Evolutionary conservation across 352 stramenopile species (phyloP), one percentile per base, ranked within the genome.

Genomic region (Phytophthora tentaculata): DNA sequence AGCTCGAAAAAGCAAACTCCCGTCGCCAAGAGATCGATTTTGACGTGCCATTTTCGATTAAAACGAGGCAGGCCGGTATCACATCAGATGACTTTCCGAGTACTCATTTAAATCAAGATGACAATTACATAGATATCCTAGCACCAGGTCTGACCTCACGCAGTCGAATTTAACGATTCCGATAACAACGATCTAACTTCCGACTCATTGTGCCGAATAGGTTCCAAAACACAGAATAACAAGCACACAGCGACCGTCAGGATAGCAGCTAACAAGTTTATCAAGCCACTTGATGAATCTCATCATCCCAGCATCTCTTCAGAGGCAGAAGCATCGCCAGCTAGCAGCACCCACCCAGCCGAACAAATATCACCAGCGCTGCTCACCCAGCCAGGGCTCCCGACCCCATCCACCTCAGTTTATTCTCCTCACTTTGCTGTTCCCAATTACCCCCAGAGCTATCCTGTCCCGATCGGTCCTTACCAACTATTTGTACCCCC

Each of bases 1-100:
- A 86, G 20, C 64, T 86, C 2, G 44, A 66, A 19, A 74, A 77
- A 37, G 60, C 69, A 22, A 66, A 69, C 19, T 60, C 65, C 35
- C 69, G 53, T 54, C 73, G 65, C 19, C 39, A 47, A 29, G 64
- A 73, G 2, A 44, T 29, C 47, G 45, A 59, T 29, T 44, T 62
- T 26, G 29, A 63, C 22, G 5, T 39, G 39, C 12, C 23, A 24
- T 35, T 32, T 22, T 20, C 29, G 13, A 17, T 44, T 16, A 1
- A 57, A 16, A 6, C 29, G 5, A 50, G 29, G 13, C 19, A 10
- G 26, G 37, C 22, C 16, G 8, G 22, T 45, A 41, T 16, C 22
- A 14, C 43, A 43, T 65, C 47, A 28, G 28, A 53, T 16, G 53
- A 53, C 7, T 51, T 48, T 29, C 7, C 43, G 4, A 49, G 5